Percentiles rank a stretch among this genome's conserved stretches.
Evolutionary conservation across 345 rosid species (phyloP).

Genomic region (Eucalyptus camaldulensis): DNA sequence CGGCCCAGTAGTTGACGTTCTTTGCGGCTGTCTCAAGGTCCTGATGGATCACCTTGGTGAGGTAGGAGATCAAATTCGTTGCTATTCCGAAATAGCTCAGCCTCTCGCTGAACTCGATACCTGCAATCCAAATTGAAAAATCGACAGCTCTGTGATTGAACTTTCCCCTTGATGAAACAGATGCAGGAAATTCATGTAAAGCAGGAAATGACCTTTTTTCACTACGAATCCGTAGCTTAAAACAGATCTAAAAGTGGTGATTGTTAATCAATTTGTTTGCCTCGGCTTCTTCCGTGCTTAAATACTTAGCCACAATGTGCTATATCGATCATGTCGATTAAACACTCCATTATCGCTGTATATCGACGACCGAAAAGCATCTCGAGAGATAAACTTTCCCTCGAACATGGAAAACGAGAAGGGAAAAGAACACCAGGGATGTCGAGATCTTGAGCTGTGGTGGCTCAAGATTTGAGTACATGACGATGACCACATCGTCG

Average conservation of each 20-base stretch:
- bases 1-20: conserved; percentile 41
- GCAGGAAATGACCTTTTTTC: neutral
- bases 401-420: too few species aligned
- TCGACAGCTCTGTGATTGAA: neutral
- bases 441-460: neutral
- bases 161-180: neutral
- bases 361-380: too few species aligned
- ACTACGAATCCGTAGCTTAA: neutral
- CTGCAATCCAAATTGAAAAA: conserved; percentile 5
- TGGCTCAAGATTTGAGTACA: neutral
- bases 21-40: conserved; percentile 32
- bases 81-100: conserved; percentile 29
- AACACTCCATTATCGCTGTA: neutral
- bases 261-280: neutral
- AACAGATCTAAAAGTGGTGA: neutral
- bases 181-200: neutral
- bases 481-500: neutral
- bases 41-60: conserved; percentile 25
- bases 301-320: neutral
- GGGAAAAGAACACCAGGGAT: neutral
- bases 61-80: conserved; percentile 23
- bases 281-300: neutral
- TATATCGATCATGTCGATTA: neutral
- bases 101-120: conserved; percentile 43
- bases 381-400: neutral